Evolutionary conservation across 257 asterid genomes (phyloP).

Genomic region (Apocynum venetum): DNA sequence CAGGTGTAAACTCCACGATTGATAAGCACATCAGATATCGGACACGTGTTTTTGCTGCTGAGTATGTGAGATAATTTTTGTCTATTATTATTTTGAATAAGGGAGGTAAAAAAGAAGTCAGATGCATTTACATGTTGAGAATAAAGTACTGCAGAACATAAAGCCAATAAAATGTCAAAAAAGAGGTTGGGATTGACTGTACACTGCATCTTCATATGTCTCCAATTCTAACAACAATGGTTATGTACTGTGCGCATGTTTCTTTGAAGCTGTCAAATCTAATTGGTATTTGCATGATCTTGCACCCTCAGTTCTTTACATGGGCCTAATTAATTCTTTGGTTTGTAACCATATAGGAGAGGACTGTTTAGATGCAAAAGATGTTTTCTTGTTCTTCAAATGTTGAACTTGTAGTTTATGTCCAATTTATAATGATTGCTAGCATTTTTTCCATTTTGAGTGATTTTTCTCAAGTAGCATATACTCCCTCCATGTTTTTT

Average conservation of each 20-base stretch:
- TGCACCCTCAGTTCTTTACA: background rate
- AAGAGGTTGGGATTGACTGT: background rate
- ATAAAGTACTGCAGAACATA: background rate
- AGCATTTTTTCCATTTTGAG: background rate
- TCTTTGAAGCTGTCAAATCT: background rate
- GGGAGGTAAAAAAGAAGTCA: background rate
- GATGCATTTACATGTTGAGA: background rate
- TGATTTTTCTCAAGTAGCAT: background rate
- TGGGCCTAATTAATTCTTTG: background rate
- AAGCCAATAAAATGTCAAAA: background rate
- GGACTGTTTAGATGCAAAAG: background rate
- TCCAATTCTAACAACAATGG: background rate
- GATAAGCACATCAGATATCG: conserved; percentile 97
- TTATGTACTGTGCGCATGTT: background rate
- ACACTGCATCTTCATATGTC: background rate
- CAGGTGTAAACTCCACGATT: conserved; percentile 50
- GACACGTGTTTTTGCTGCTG: conserved; percentile 96
- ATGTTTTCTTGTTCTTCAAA: background rate
- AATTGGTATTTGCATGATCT: background rate
- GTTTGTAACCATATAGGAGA: background rate
- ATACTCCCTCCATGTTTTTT: background rate
- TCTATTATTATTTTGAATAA: background rate
- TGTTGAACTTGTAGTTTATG: background rate
- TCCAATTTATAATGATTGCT: background rate
- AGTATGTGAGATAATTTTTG: conserved; percentile 49